Conservation (phyloP, 208 protist genomes). For the Histomonas meleagridis region DNA sequence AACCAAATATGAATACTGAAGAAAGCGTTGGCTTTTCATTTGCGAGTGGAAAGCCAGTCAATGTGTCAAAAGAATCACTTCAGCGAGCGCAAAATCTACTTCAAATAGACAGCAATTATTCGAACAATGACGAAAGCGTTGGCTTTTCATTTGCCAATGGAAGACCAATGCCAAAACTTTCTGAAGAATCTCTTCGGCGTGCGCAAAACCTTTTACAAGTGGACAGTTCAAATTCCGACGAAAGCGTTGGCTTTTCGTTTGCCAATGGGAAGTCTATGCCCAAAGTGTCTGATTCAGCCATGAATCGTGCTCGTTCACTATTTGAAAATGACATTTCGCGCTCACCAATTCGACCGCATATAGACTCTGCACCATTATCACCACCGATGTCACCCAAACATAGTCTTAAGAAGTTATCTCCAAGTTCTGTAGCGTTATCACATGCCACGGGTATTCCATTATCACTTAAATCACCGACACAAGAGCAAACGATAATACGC, state of each 20-base stretch:
- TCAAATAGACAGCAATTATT: too few species aligned
- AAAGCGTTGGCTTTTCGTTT: neutral
- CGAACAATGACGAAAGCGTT: too few species aligned
- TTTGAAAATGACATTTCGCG: neutral
- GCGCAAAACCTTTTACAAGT: neutral
- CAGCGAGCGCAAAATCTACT: too few species aligned
- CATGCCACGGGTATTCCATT: neutral
- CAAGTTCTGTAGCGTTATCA: neutral
- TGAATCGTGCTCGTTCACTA: neutral
- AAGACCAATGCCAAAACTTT: neutral
- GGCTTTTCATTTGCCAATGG: neutral
- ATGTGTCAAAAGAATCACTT: too few species aligned
- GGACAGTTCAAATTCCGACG: neutral
- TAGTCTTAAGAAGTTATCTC: neutral
- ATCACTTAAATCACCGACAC: neutral
- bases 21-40: neutral
- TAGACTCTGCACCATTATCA: neutral
- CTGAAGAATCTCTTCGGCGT: neutral
- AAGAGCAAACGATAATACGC: neutral
- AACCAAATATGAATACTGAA: neutral
- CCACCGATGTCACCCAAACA: neutral
- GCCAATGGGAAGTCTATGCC: neutral
- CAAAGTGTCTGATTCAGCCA: neutral
- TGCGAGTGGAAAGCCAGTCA: neutral
- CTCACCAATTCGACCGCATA: neutral